Base-by-base conservation (phyloP, 495 filamentous ascomycete species). In the Massariosphaeria phaeospora region DNA sequence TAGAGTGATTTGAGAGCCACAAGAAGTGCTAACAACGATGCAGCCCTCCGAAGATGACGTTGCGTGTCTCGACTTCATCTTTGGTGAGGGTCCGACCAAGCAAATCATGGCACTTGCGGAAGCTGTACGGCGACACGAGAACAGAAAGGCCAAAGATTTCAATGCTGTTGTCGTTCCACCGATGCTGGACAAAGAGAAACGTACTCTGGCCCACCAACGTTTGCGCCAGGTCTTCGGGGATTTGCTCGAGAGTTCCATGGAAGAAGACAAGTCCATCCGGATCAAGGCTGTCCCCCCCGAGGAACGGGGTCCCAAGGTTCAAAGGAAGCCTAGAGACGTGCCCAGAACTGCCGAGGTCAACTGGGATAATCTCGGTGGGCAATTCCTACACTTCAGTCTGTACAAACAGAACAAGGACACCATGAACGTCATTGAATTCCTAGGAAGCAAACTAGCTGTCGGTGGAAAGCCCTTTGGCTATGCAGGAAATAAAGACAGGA, bases 401-500 rank as follows among this genome's bases (percentile, higher is more conserved):
- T 93, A 91, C 75, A 98, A 98, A 72, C 93, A 97, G 70, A 98
- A 98, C 69, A 89, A 89, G 61, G 94, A 98, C 63, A 98, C 94
- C 1, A 95, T 96, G 89, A 91, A 98, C 57, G 84, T 86, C 0
- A 75, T 94, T 24, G 81, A 78, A 7, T 84, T 82, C 52, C 72
- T 97, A 7, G 81, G 82, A 0, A 80, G 82, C 39, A 74, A 80
- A 15, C 38, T 40, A 2, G 63, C 95, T 27, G 83, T 83, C 57
- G 74, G 86, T 61, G 82, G 81, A 2, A 83, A 83, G 56, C 72
- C 71, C 48, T 90, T 96, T 63, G 77, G 85, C 31, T 93, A 91
- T 64, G 90, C 91, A 6, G 93, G 93, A 7, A 97, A 91, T 45
- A 98, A 98, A 71, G 93, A 98, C 67, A 80, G 87, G 18, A 84